phyloP scores from a whole-genome alignment of 805 yeast species.

The Saturnispora zaruensis region DNA sequence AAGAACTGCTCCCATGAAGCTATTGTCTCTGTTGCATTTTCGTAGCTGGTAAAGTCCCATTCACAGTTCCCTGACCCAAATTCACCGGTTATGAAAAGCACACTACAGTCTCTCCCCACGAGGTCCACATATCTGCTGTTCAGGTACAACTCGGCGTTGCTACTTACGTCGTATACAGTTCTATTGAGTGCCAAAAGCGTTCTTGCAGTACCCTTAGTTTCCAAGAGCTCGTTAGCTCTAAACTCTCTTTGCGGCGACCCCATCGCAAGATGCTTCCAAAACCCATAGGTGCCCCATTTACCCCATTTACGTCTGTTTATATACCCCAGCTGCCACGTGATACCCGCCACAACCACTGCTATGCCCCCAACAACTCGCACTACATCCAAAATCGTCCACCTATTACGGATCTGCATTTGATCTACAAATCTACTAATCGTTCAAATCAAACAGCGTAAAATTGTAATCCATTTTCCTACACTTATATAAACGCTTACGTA shows the following conservation, averaged over 20 bases:
- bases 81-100: conserved; percentile 68
- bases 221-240: conserved; percentile 38
- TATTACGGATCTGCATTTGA: not conserved
- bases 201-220: not conserved
- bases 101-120: conserved; percentile 59
- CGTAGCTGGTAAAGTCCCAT: conserved; percentile 39
- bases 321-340: conserved; percentile 4
- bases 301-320: not conserved
- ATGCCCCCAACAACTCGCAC: conserved; percentile 2
- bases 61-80: conserved; percentile 49
- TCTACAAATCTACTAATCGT: not conserved
- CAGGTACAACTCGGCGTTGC: conserved; percentile 44
- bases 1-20: conserved; percentile 47
- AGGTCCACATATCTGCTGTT: conserved; percentile 37
- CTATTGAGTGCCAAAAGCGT: conserved; percentile 55
- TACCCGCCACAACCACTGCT: not conserved
- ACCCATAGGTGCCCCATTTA: conserved; percentile 37
- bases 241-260: conserved; percentile 24
- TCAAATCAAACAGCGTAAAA: not conserved
- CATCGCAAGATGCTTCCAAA: conserved; percentile 20
- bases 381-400: conserved; percentile 4
- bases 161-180: conserved; percentile 54
- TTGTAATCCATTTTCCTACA: not conserved
- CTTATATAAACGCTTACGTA: not conserved
- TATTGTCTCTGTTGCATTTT: conserved; percentile 29